Evolutionary conservation across 23 red algal species (phyloP).

Genomic region (Gracilaria gracilis): DNA sequence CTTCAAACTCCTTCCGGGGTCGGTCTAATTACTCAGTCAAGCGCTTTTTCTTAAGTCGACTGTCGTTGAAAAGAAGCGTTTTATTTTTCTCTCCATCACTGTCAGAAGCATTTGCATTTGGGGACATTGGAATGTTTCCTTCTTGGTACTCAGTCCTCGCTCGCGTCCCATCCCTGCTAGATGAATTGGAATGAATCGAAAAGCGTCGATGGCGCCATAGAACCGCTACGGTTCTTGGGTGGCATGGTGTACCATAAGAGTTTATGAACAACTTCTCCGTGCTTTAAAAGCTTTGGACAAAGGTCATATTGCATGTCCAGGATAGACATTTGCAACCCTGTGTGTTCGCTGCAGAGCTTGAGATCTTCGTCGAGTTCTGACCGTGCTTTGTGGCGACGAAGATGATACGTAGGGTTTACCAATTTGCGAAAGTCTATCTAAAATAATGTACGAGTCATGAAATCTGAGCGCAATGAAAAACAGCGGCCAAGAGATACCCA

Average conservation of each 20-base stretch:
- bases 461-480: background rate
- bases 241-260: background rate
- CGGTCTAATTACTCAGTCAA: background rate
- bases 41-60: constrained; percentile 11
- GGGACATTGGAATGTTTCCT: background rate
- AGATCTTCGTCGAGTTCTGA: too few species aligned
- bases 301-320: too few species aligned
- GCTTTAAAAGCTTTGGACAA: too few species aligned
- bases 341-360: too few species aligned
- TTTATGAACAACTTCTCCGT: background rate
- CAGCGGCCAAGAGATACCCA: background rate
- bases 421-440: too few species aligned
- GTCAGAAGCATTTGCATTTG: background rate
- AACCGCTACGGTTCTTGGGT: background rate
- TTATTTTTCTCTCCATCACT: background rate
- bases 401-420: too few species aligned
- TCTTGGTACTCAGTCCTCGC: background rate
- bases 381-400: too few species aligned
- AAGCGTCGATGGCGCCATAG: background rate
- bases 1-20: background rate
- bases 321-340: too few species aligned
- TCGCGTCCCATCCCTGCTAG: background rate
- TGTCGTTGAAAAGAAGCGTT: background rate
- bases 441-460: constrained; percentile 19
- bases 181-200: background rate